phyloP scores from a whole-genome alignment of 148 eudicot species.

The Gaultheria prostrata region DNA sequence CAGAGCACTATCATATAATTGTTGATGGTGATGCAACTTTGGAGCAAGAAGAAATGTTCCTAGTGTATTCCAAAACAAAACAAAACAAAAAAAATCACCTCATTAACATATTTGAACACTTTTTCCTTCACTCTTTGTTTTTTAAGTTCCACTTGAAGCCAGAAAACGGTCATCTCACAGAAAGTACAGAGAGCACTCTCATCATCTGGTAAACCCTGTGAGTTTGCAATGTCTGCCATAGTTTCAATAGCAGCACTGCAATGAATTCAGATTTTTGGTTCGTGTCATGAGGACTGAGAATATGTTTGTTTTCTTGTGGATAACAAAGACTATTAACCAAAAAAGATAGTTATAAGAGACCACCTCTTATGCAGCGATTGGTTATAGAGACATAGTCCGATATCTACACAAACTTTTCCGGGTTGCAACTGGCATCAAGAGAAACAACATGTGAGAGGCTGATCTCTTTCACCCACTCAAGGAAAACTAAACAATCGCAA shows the following conservation, averaged over 20 bases:
- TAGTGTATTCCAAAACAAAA: too few species aligned
- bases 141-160: slow-evolving; percentile 31
- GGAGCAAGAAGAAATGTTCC: neutral
- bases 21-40: neutral
- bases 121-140: slow-evolving; percentile 26
- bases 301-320: neutral
- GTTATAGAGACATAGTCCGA: slow-evolving; percentile 26
- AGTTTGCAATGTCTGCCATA: neutral
- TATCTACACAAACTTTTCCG: slow-evolving; percentile 22
- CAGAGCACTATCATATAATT: neutral
- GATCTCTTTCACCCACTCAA: neutral
- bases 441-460: slow-evolving; percentile 4
- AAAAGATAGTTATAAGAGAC: neutral
- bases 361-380: slow-evolving; percentile 22
- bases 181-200: slow-evolving; percentile 24
- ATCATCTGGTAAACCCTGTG: slow-evolving; percentile 12
- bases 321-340: neutral
- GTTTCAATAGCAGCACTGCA: slow-evolving; percentile 20
- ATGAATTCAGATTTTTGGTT: neutral
- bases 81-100: slow-evolving; percentile 23
- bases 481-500: neutral
- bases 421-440: slow-evolving; percentile 29
- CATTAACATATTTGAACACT: slow-evolving; percentile 20
- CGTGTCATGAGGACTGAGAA: neutral
- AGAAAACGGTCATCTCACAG: slow-evolving; percentile 38